These are phyloP conservation scores for Pleurotus tuber-regium DNA, from an alignment of 768 basidiomycete species.

Conservation along the genomic window DNA sequence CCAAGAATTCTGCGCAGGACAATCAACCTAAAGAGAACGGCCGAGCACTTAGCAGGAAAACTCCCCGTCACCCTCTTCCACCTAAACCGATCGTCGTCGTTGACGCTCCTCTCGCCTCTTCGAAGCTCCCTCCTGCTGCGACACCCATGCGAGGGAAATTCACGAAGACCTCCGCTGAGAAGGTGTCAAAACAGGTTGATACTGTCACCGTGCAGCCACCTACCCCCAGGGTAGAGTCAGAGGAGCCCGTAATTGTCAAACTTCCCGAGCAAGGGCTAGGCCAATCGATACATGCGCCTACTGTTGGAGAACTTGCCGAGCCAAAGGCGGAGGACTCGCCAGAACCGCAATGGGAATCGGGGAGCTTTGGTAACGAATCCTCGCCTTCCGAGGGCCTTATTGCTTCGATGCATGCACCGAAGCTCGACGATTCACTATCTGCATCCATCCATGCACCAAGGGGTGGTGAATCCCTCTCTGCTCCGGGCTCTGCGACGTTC, in stretches of 20 bases:
- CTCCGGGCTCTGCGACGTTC: conserved; percentile 20
- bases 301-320: not conserved
- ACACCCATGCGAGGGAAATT: conserved; percentile 22
- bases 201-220: conserved; percentile 1
- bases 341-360: conserved; percentile 18
- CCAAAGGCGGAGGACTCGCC: conserved; percentile 16
- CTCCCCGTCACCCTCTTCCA: conserved; percentile 42
- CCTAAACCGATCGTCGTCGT: conserved; percentile 36
- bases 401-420: conserved; percentile 60
- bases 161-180: conserved; percentile 7
- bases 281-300: conserved; percentile 17
- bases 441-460: conserved; percentile 51
- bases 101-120: conserved; percentile 12
- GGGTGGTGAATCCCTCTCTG: conserved; percentile 37
- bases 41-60: conserved; percentile 12
- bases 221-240: not conserved
- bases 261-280: conserved; percentile 10
- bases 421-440: conserved; percentile 37
- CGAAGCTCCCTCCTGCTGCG: conserved; percentile 18
- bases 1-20: conserved; percentile 1
- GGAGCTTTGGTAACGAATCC: conserved; percentile 13
- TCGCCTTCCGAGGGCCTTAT: conserved; percentile 30
- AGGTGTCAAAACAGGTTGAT: not conserved
- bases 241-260: conserved; percentile 1
- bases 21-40: conserved; percentile 12